Conservation (phyloP, 257 asterid genomes). For the Paraleonurus japonicus region DNA sequence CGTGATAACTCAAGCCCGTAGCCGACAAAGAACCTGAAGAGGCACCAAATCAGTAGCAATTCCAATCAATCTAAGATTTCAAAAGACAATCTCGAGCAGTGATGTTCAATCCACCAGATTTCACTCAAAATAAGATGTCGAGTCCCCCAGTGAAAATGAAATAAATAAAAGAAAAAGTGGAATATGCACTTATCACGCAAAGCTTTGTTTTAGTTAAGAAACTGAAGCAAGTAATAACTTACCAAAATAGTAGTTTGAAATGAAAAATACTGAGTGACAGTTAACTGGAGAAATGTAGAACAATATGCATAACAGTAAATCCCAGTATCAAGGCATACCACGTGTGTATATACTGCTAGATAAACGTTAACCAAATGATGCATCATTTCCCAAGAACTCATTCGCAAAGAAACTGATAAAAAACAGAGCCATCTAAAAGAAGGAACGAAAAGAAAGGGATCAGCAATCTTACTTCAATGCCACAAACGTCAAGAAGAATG, state of each 20-base stretch:
- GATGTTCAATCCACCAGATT: not conserved
- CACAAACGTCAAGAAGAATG: conserved; percentile 91
- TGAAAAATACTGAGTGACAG: not conserved
- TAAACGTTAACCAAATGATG: not conserved
- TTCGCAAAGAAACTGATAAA: not conserved
- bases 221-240: no score
- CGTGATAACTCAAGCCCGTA: conserved; percentile 93
- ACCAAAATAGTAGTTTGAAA: no score
- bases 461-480: conserved; percentile 74
- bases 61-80: not conserved
- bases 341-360: not conserved
- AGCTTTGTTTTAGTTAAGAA: no score
- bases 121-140: not conserved
- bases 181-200: no score
- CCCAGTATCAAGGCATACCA: not conserved
- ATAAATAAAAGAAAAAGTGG: no score
- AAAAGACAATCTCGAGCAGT: no score
- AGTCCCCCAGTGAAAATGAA: no score
- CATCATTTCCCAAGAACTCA: not conserved
- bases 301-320: not conserved
- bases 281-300: not conserved
- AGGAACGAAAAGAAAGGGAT: not conserved
- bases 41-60: conserved; percentile 1
- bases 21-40: conserved; percentile 92
- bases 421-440: not conserved